phyloP scores from a whole-genome alignment of 2,329 filamentous ascomycete species.

The Fusarium dlaminii region DNA sequence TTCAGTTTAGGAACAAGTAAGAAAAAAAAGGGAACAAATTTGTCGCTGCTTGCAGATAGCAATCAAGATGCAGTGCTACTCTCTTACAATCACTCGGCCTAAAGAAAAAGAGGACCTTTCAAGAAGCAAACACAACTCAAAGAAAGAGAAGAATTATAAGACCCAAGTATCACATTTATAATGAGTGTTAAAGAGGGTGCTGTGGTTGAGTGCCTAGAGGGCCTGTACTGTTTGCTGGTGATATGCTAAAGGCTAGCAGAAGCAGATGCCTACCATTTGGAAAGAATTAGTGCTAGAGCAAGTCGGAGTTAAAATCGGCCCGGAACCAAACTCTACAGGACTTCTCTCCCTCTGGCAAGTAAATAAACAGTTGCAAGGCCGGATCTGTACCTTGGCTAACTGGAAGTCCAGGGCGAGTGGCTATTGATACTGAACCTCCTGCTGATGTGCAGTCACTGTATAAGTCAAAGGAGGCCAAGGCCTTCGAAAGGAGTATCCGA shows the following conservation, averaged over 20 bases:
- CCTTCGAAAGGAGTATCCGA: too few relatives aligned
- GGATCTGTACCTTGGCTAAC: too few relatives aligned
- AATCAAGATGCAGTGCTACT: background rate
- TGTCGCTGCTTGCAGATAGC: background rate
- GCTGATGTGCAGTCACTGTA: too few relatives aligned
- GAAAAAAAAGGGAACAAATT: background rate
- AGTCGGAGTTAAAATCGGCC: rapidly evolving
- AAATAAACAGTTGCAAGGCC: background rate
- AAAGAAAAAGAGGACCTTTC: rapidly evolving
- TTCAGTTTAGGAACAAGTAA: background rate
- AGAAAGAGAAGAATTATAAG: background rate
- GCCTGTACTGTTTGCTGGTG: background rate
- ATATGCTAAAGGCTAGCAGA: background rate
- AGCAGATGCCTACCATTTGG: rapidly evolving
- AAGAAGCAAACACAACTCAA: background rate
- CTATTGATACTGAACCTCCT: too few relatives aligned
- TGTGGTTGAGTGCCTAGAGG: background rate
- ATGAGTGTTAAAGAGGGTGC: background rate
- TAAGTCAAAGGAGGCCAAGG: too few relatives aligned
- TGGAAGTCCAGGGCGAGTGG: too few relatives aligned
- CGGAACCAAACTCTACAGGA: rapidly evolving
- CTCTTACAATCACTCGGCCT: rapidly evolving
- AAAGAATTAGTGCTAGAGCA: background rate
- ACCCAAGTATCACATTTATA: background rate
- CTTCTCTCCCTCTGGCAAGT: background rate